Evolutionary conservation across 2,329 filamentous ascomycete species (phyloP), one percentile per base, ranked within the genome.

Genomic region (Penicillium sp.): DNA sequence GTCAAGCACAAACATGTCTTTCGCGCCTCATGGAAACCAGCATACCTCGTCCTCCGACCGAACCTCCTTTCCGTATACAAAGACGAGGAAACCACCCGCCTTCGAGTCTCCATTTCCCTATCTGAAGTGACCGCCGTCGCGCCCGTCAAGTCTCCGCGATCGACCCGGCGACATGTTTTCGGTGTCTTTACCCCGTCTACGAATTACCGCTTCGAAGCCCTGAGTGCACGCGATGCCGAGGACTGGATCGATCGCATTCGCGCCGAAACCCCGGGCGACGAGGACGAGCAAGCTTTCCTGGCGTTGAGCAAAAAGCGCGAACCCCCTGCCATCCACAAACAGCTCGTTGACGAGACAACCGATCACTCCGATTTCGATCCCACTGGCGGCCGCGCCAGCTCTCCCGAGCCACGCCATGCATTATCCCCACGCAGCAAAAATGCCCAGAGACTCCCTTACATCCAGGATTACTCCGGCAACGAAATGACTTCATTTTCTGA

Each of bases 31-130:
- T 99, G 94, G 94, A 96, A 96, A 78, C 82, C 88, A 6, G 86
- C 93, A 61, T 94, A 90, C 76, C 82, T 97, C 42, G 94, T 99
- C 41, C 84, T 99, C 45, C 89, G 94, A 61, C 93, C 93, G 0
- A 96, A 94, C 67, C 85, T 90, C 21, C 83, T 99, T 35, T 97
- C 90, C 51, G 88, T 97, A 61, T 99, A 99, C 83, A 96, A 93
- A 76, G 89, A 93, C 71, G 86, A 90, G 67, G 90, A 93, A 67
- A 93, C 97, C 77, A 90, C 89, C 67, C 93, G 93, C 73, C 84
- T 99, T 43, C 89, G 91, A 52, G 89, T 96, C 70, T 93, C 96
- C 71, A 86, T 99, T 69, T 87, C 88, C 69, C 84, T 97, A 39
- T 89, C 90, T 43, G 94, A 99, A 60, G 84, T 97, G 58, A 97